Percentiles rank a stretch among this genome's conserved stretches.
phyloP scores from a whole-genome alignment of 805 yeast species.

The Cyberlindnera americana region DNA sequence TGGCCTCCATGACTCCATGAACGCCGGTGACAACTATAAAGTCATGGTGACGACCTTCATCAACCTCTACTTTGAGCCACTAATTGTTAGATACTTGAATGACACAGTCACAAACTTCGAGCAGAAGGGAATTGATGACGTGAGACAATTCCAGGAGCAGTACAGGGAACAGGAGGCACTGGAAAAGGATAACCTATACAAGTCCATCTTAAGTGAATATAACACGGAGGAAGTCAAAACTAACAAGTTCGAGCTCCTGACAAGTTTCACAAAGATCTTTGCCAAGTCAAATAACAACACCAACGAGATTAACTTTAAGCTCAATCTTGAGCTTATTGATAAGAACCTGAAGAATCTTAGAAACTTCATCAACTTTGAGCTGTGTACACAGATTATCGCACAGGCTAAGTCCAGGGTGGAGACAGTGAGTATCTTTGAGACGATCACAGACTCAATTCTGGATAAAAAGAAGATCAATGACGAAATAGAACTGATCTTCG shows the following conservation, averaged over 20 bases:
- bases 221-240: slow-evolving; percentile 29
- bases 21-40: slow-evolving; percentile 34
- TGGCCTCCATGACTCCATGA: slow-evolving; percentile 34
- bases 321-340: slow-evolving; percentile 72
- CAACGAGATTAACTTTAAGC: slow-evolving; percentile 59
- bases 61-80: slow-evolving; percentile 36
- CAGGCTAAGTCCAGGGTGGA: slow-evolving; percentile 63
- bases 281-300: slow-evolving; percentile 32
- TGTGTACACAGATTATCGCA: slow-evolving; percentile 68
- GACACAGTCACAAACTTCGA: slow-evolving; percentile 31
- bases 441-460: slow-evolving; percentile 26
- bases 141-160: slow-evolving; percentile 27
- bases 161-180: slow-evolving; percentile 32
- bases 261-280: slow-evolving; percentile 64
- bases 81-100: slow-evolving; percentile 31
- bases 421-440: slow-evolving; percentile 45
- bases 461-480: slow-evolving; percentile 25
- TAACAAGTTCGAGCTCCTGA: slow-evolving; percentile 52
- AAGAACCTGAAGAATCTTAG: slow-evolving; percentile 74
- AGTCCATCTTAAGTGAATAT: slow-evolving; percentile 38
- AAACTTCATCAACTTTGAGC: slow-evolving; percentile 73
- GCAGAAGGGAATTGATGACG: slow-evolving; percentile 24
- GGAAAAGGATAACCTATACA: slow-evolving; percentile 40
- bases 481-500: slow-evolving; percentile 63
- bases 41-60: slow-evolving; percentile 30